phyloP scores from a whole-genome alignment of 2,329 filamentous ascomycete genomes.

The Phialophora chinensis region DNA sequence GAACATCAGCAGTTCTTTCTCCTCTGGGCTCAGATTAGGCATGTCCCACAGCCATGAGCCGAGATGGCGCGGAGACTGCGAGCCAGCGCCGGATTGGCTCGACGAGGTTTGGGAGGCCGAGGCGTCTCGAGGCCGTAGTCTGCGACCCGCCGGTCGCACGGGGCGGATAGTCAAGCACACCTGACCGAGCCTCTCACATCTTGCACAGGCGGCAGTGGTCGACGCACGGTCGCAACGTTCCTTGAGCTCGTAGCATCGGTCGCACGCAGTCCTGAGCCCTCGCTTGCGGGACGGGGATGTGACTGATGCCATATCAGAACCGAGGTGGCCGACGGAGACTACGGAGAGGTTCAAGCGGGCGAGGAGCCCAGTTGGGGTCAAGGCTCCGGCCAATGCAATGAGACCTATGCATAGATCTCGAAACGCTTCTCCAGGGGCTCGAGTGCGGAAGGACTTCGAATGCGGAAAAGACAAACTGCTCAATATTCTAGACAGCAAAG shows the following conservation, averaged over 20 bases:
- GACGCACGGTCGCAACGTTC: slow-evolving; percentile 25
- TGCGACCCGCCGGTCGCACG: slow-evolving; percentile 21
- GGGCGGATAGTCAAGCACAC: slow-evolving; percentile 25
- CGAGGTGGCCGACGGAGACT: neutral
- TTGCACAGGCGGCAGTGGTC: slow-evolving; percentile 15
- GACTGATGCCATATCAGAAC: slow-evolving; percentile 14
- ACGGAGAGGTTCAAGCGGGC: neutral
- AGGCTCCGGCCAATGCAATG: too few relatives aligned
- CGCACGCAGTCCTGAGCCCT: slow-evolving; percentile 21
- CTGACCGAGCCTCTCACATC: slow-evolving; percentile 22
- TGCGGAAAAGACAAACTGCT: too few relatives aligned
- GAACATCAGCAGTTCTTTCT: slow-evolving; percentile 22
- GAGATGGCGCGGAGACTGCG: slow-evolving; percentile 8
- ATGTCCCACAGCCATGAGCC: slow-evolving; percentile 18
- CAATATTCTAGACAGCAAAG: too few relatives aligned
- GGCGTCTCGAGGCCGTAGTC: slow-evolving; percentile 6
- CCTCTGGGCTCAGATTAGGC: slow-evolving; percentile 16
- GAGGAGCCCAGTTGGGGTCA: too few relatives aligned
- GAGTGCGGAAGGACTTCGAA: too few relatives aligned
- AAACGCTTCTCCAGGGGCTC: too few relatives aligned
- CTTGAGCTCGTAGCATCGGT: slow-evolving; percentile 29
- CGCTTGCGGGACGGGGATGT: slow-evolving; percentile 5
- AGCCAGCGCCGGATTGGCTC: slow-evolving; percentile 10
- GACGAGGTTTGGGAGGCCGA: slow-evolving; percentile 9
- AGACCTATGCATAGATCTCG: too few relatives aligned